Evolutionary conservation across 148 eudicot species (phyloP).

Genomic region (Vaccinium darrowii): DNA sequence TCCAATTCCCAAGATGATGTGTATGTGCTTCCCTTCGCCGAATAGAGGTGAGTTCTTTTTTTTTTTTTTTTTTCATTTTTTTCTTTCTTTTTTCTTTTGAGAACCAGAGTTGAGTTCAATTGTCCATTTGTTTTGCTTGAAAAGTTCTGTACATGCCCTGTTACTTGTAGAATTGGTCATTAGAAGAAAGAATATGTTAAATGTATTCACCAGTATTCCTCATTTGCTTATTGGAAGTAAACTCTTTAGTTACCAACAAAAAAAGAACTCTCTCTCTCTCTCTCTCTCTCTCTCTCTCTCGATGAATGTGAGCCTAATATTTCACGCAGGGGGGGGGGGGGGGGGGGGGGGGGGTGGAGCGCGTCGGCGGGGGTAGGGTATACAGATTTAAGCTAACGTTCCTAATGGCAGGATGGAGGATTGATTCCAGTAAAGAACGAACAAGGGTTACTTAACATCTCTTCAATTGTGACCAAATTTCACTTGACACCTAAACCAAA

Average conservation of each 20-base stretch:
- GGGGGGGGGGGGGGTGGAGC: no score
- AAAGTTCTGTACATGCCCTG: constrained; percentile 5
- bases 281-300: neutral
- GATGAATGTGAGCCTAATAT: neutral
- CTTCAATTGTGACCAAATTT: neutral
- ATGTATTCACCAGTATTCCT: neutral
- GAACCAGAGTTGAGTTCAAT: neutral
- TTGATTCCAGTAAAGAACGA: neutral
- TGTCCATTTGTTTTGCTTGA: constrained; percentile 15
- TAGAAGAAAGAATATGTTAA: neutral
- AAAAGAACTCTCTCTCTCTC: neutral
- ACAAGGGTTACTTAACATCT: neutral
- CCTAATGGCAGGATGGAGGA: neutral
- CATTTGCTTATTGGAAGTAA: neutral
- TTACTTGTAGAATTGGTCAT: neutral
- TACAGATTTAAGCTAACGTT: neutral
- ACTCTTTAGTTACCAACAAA: neutral
- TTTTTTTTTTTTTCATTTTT: no score
- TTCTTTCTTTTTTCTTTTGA: neutral
- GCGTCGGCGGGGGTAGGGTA: no score
- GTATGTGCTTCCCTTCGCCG: neutral
- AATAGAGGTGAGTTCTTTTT: neutral
- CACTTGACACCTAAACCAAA: neutral
- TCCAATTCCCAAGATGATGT: constrained; percentile 12
- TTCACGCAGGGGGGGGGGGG: no score